Percentiles rank a stretch among this genome's conserved stretches.
Evolutionary conservation across 73 alveolate species (phyloP).

Genomic region (Tetrahymena elliotti): DNA sequence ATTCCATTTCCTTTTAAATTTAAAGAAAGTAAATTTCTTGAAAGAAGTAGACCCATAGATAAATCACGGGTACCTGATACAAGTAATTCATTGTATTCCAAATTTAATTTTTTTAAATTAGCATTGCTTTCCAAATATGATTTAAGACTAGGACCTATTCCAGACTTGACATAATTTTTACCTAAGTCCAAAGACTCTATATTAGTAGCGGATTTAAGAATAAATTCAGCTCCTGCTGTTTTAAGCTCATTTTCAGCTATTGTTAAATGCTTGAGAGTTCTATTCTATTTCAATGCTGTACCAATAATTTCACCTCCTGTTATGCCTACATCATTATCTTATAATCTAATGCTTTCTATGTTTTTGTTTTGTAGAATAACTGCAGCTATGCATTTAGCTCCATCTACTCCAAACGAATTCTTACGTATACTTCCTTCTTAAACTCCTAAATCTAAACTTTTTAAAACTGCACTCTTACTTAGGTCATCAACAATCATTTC

Average conservation of each 20-base stretch:
- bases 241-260: slow-evolving; percentile 90
- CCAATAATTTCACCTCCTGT: slow-evolving; percentile 98
- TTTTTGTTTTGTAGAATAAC: slow-evolving; percentile 73
- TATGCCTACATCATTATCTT: slow-evolving; percentile 90
- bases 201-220: slow-evolving; percentile 72
- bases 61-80: slow-evolving; percentile 87
- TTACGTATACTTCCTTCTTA: slow-evolving; percentile 91
- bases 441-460: slow-evolving; percentile 87
- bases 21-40: slow-evolving; percentile 44
- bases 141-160: slow-evolving; percentile 78
- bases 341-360: slow-evolving; percentile 73
- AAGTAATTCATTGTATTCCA: slow-evolving; percentile 87
- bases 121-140: slow-evolving; percentile 64
- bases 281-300: slow-evolving; percentile 83
- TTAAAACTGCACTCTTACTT: slow-evolving; percentile 63
- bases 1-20: slow-evolving; percentile 31
- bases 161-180: slow-evolving; percentile 79
- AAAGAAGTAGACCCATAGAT: slow-evolving; percentile 71
- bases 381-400: slow-evolving; percentile 90
- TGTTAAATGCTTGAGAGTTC: slow-evolving; percentile 67
- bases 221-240: slow-evolving; percentile 92
- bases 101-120: slow-evolving; percentile 62
- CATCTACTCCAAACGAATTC: slow-evolving; percentile 89
- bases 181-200: slow-evolving; percentile 73
- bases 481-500: slow-evolving; percentile 86